These are phyloP conservation scores for Penicillium verrucosum DNA, from an alignment of 2,329 filamentous ascomycete genomes.

Conservation along the genomic window DNA sequence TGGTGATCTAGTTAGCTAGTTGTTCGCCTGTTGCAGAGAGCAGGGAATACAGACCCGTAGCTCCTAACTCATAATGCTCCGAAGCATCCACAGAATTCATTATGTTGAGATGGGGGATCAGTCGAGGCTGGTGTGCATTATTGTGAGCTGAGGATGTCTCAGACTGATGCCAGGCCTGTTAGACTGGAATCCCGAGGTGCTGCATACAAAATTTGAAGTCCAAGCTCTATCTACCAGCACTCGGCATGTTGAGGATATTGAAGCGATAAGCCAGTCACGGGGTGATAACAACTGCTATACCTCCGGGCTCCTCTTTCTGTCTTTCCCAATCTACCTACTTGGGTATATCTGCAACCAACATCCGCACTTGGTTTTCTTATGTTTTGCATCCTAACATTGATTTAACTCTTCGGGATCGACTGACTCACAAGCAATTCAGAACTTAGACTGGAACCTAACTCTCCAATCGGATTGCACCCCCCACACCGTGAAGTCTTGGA, in stretches of 20 bases:
- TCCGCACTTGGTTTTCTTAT: neutral
- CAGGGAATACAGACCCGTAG: slow-evolving; percentile 40
- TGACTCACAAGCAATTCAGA: neutral
- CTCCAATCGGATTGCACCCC: neutral
- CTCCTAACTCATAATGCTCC: slow-evolving; percentile 51
- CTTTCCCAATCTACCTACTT: neutral
- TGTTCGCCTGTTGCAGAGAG: slow-evolving; percentile 2
- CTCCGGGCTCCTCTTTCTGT: neutral
- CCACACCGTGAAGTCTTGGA: neutral
- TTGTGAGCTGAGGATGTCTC: neutral
- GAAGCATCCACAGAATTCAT: slow-evolving; percentile 67
- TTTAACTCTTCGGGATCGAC: neutral
- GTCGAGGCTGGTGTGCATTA: slow-evolving; percentile 15
- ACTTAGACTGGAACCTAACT: neutral
- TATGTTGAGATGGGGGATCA: slow-evolving; percentile 20
- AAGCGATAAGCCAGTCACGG: slow-evolving; percentile 10
- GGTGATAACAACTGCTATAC: slow-evolving; percentile 7
- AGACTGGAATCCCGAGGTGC: neutral
- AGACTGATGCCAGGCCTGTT: neutral
- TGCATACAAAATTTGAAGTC: neutral
- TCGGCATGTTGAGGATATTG: neutral
- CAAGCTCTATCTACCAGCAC: neutral
- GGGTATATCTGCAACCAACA: neutral
- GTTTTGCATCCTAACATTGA: neutral
- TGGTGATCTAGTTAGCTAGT: neutral